Base-by-base conservation (phyloP, 495 filamentous ascomycete species). In the Neurospora sp. region DNA sequence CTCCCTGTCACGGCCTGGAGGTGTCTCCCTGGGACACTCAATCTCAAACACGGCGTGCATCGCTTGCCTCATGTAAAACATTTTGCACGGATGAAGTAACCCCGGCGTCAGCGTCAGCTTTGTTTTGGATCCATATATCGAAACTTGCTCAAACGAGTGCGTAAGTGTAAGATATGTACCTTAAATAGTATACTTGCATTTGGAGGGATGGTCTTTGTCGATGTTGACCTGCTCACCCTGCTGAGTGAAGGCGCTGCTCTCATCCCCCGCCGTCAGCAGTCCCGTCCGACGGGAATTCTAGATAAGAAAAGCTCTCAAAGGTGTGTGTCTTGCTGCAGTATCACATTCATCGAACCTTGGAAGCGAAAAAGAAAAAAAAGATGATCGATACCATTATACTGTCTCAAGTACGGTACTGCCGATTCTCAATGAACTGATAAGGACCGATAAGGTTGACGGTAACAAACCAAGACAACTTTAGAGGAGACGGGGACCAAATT, bases 11-110 rank as follows among this genome's bases (percentile, higher is more conserved):
- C 69, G 44, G 20, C 72, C 72, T 40, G 27, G 27, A 31, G 27
- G 27, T 31, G 60, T 62, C 49, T 31, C 49, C 23, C 49, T 62
- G 54, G 27, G 31, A 70, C 71, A 74, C 74, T 74, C 74, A 74
- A 76, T 74, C 75, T 76, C 75, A 76, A 76, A 76, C 75, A 74
- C 69, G 37, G 39, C 44, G 27, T 76, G 72, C 75, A 69, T 38
- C 72, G 73, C 75, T 70, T 76, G 75, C 54, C 54, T 62, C 54
- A 66, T 35, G 54, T 66, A 66, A 66, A 66, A 66, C 27, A 66
- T 66, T 1, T 66, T 14, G 54, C 54, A 35, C 8, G 54, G 54
- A 35, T 35, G 3, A 35, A 35, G 54, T 66, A 66, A 66, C 54
- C 54, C 27, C 54, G 27, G 54, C 54, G 23, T 62, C 54, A 35